Conservation (phyloP, 2,329 filamentous ascomycete species). For the Chaetothyriales sp. region DNA sequence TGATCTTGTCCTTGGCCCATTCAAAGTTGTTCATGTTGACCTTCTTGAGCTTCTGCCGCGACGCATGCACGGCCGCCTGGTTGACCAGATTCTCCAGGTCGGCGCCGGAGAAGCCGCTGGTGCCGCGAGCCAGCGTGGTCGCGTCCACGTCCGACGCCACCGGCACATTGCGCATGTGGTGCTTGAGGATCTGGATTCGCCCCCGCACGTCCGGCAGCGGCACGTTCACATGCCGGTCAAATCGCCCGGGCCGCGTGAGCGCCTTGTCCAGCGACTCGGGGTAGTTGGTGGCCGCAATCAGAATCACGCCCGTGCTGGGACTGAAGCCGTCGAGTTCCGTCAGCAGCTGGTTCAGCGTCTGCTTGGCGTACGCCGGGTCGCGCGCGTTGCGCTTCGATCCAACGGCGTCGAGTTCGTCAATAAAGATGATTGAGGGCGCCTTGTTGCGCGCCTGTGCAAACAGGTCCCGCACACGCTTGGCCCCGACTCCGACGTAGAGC, state of each 20-base stretch:
- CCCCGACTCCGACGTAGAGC: slow-evolving; percentile 92
- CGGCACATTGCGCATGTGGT: slow-evolving; percentile 88
- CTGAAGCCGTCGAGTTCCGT: slow-evolving; percentile 97
- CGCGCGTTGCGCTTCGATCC: slow-evolving; percentile 85
- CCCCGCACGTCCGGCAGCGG: slow-evolving; percentile 85
- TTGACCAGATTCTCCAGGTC: slow-evolving; percentile 96
- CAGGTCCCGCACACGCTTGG: slow-evolving; percentile 90
- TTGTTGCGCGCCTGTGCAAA: slow-evolving; percentile 72
- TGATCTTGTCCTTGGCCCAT: slow-evolving; percentile 95
- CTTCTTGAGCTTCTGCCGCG: slow-evolving; percentile 62
- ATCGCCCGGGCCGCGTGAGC: slow-evolving; percentile 81
- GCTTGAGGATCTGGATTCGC: slow-evolving; percentile 79
- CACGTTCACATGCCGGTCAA: slow-evolving; percentile 84
- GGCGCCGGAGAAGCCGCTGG: slow-evolving; percentile 83
- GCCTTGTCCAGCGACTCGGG: slow-evolving; percentile 90
- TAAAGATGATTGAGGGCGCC: slow-evolving; percentile 86
- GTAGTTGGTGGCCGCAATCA: slow-evolving; percentile 92
- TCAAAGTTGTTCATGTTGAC: slow-evolving; percentile 74
- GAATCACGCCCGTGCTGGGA: slow-evolving; percentile 85
- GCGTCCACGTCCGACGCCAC: slow-evolving; percentile 67
- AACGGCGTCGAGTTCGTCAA: slow-evolving; percentile 87
- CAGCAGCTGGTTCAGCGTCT: slow-evolving; percentile 91
- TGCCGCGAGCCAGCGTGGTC: slow-evolving; percentile 69
- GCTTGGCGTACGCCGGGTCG: slow-evolving; percentile 89
- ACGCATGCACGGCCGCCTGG: slow-evolving; percentile 88